phyloP scores from a whole-genome alignment of 805 yeast genomes.

The Starmerella etchellsii region DNA sequence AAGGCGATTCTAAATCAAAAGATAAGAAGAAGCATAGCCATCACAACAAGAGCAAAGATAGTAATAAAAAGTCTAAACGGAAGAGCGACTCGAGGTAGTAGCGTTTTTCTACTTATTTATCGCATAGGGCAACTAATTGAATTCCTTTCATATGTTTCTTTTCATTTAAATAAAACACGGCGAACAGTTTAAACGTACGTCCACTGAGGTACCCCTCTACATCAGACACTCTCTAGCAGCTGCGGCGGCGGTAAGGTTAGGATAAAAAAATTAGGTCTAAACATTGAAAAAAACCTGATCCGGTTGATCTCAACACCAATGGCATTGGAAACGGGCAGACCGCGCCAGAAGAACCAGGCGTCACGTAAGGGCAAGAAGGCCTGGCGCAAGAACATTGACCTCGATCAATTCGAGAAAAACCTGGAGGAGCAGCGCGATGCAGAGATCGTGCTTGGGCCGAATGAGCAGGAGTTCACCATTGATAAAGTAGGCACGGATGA shows the following conservation, averaged over 20 bases:
- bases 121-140: too few relatives aligned
- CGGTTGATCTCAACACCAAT: too few relatives aligned
- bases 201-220: too few relatives aligned
- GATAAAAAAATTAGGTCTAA: too few relatives aligned
- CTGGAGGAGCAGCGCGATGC: slow-evolving; percentile 59
- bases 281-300: too few relatives aligned
- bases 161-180: too few relatives aligned
- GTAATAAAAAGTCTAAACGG: slow-evolving; percentile 1
- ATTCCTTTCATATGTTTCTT: too few relatives aligned
- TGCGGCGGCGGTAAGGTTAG: too few relatives aligned
- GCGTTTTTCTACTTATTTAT: too few relatives aligned
- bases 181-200: too few relatives aligned
- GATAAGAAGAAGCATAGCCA: background rate
- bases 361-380: slow-evolving; percentile 88
- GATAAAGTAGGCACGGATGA: slow-evolving; percentile 54
- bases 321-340: slow-evolving; percentile 20
- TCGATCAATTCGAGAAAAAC: slow-evolving; percentile 61
- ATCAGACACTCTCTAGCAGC: too few relatives aligned
- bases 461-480: slow-evolving; percentile 40
- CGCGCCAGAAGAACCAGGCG: slow-evolving; percentile 50
- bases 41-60: background rate
- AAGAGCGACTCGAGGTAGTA: too few relatives aligned
- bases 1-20: background rate
- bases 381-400: slow-evolving; percentile 86
- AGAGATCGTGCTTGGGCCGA: slow-evolving; percentile 30